A percentile compares a stretch with the other conserved stretches of the same genome.
Conservation (phyloP, 108 stramenopile genomes). For the Cyclostephanos tholiformis region DNA sequence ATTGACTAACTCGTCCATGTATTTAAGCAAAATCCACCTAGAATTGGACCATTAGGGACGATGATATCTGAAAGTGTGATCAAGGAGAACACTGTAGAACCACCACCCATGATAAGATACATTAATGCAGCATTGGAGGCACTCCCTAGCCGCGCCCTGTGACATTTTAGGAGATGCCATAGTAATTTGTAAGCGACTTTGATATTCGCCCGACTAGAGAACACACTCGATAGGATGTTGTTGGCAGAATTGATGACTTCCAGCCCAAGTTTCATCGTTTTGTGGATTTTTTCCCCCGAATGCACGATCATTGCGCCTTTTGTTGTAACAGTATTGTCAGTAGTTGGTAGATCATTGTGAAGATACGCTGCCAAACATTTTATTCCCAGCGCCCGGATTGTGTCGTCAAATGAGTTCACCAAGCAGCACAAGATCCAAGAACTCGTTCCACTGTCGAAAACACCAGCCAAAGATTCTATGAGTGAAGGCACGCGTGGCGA, state of each 20-base stretch:
- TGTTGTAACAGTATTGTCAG: constrained; percentile 12
- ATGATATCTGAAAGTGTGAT: constrained; percentile 49
- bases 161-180: constrained; percentile 81
- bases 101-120: constrained; percentile 57
- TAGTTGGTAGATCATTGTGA: constrained; percentile 23
- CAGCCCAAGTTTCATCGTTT: constrained; percentile 49
- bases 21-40: constrained; percentile 40
- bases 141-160: constrained; percentile 55
- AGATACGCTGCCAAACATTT: constrained; percentile 65
- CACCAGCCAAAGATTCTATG: constrained; percentile 47
- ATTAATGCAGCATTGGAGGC: constrained; percentile 61
- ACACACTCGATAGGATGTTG: constrained; percentile 37
- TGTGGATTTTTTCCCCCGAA: constrained; percentile 30
- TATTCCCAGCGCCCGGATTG: constrained; percentile 65
- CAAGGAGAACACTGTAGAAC: constrained; percentile 23
- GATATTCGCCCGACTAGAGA: constrained; percentile 54
- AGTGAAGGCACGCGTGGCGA: constrained; percentile 31
- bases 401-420: constrained; percentile 73
- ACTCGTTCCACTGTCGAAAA: constrained; percentile 57
- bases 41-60: constrained; percentile 18
- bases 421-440: constrained; percentile 78
- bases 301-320: background rate
- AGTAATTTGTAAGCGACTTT: constrained; percentile 73
- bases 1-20: constrained; percentile 18
- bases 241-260: constrained; percentile 53